Evolutionary conservation across 371 early-diverging fungal species (phyloP).

Genomic region (Mucor indicus): DNA sequence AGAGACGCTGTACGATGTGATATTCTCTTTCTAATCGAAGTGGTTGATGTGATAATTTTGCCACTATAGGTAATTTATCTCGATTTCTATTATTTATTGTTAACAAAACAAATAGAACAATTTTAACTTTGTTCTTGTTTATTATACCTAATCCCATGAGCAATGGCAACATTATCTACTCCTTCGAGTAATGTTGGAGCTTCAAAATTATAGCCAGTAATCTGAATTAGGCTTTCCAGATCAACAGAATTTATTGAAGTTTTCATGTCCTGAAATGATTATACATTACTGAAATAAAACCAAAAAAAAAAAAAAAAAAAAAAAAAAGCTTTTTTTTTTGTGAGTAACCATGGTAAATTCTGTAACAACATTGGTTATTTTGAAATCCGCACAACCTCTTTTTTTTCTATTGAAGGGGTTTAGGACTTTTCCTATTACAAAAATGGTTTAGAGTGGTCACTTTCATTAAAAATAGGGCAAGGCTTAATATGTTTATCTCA

Average conservation of each 20-base stretch:
- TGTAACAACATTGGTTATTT: too few relatives aligned
- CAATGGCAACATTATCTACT: conserved; percentile 32
- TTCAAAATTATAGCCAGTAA: conserved; percentile 33
- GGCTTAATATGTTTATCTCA: too few relatives aligned
- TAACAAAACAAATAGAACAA: not conserved
- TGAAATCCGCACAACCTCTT: too few relatives aligned
- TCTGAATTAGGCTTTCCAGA: not conserved
- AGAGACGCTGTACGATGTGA: conserved; percentile 41
- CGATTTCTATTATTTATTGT: conserved; percentile 16
- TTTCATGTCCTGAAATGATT: not conserved
- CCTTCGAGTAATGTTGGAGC: conserved; percentile 26
- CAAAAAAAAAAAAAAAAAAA: too few relatives aligned
- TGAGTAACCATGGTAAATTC: too few relatives aligned
- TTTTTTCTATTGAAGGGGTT: too few relatives aligned
- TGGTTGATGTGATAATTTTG: conserved; percentile 45
- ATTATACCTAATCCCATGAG: conserved; percentile 37
- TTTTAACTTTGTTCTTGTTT: not conserved
- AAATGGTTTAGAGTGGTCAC: too few relatives aligned
- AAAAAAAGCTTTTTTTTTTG: too few relatives aligned
- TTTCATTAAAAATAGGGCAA: too few relatives aligned
- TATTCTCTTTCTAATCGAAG: conserved; percentile 45
- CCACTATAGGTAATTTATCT: conserved; percentile 38
- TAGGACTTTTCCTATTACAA: too few relatives aligned
- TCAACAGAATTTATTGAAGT: conserved; percentile 1
- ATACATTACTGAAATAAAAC: not conserved